Base-by-base conservation (phyloP, 768 basidiomycete species). In the Phaffia tasmanica region DNA sequence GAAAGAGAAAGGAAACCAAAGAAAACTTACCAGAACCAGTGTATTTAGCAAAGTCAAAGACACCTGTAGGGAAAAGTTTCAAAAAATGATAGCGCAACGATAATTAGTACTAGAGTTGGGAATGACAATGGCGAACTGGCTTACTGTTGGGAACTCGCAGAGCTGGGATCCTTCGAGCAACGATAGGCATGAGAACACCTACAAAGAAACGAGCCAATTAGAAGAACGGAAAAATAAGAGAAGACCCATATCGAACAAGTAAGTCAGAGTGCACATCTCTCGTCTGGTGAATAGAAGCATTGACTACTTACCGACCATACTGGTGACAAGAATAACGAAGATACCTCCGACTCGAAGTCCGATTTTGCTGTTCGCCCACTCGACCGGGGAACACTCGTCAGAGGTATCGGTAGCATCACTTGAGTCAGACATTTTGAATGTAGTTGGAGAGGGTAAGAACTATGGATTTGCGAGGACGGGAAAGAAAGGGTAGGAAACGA, bases 161-260 rank as follows among this genome's bases (percentile, higher is more conserved):
- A 79, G 80, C 80, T 9, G 72, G 77, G 0, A 82, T 78, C 58
- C 82, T 79, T 57, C 73, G 48, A 14, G 53, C 66, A 14, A 67
- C 9, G 48, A 67, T 67, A 14, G 66, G 66, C 30, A 67, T 62
- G 19, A 67, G 60, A 5, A 57, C 51, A 1, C 51, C 61, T 50
- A 11, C 35, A 42, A 35, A 27, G 3, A 42, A 32, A 48, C 14
- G n/a, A 21, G 53, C 49, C 21, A 21, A 3, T 23, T 49, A 8
- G 21, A 8, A 21, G 46, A 60, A 47, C 15, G 29, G 56, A 50
- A 16, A 49, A 29, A 55, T 9, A 5, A 25, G 47, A 21, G 0
- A 25, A 25, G 51, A 27, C 21, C 25, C n/a, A 15, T 19, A 59
- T n/a, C 19, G 21, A n/a, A 35, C 19, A 30, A 19, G n/a, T 16